Conservation (phyloP, 129 eudicot genomes). For the Apium graveolens region DNA sequence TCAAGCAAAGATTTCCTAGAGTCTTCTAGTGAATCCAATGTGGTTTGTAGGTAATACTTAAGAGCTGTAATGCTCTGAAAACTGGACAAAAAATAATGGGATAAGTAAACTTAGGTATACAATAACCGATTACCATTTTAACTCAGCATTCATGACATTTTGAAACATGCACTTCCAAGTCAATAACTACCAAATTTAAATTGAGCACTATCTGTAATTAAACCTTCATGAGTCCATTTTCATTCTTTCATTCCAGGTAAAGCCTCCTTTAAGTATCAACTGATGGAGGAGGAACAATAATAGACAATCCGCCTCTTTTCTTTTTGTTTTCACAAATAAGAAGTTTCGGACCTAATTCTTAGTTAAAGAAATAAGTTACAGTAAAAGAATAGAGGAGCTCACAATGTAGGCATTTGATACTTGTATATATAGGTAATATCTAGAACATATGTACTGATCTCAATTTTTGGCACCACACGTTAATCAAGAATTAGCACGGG, state of each 20-base stretch:
- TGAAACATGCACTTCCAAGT: not conserved
- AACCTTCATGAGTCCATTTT: no score
- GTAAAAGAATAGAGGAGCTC: not conserved
- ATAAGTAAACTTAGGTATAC: slow-evolving; percentile 3
- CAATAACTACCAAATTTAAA: not conserved
- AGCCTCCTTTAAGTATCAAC: no score
- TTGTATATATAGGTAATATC: not conserved
- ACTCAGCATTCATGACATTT: not conserved
- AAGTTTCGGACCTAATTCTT: no score
- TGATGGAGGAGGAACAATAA: no score
- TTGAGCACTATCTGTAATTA: not conserved
- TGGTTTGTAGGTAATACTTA: slow-evolving; percentile 62
- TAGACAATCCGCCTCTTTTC: no score
- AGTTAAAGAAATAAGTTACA: not conserved
- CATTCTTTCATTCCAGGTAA: no score
- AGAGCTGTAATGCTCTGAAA: slow-evolving; percentile 70
- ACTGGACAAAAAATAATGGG: slow-evolving; percentile 28
- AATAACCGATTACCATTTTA: not conserved
- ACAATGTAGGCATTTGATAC: not conserved
- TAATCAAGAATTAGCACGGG: slow-evolving; percentile 1
- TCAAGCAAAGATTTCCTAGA: slow-evolving; percentile 60
- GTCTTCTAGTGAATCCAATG: slow-evolving; percentile 71
- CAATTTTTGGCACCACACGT: not conserved
- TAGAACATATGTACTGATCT: not conserved
- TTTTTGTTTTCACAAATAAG: no score